These are phyloP conservation scores for Boletus rubescentipes DNA, from an alignment of 768 basidiomycete genomes.

Conservation along the genomic window DNA sequence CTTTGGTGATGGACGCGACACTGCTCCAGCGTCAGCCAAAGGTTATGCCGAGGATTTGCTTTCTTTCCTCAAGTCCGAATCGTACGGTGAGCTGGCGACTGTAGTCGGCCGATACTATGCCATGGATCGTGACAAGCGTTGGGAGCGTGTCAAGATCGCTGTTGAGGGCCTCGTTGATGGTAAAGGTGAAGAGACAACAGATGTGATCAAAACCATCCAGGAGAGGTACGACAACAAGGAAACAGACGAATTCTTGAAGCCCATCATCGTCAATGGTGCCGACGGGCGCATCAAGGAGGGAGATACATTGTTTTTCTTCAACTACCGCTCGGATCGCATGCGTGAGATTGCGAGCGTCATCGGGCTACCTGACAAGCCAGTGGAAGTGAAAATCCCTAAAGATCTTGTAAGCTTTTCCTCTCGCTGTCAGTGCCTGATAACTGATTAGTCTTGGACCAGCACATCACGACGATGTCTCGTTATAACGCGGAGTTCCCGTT, in stretches of 20 bases:
- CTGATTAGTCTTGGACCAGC: constrained; percentile 35
- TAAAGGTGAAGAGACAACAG: constrained; percentile 52
- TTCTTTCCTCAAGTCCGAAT: constrained; percentile 74
- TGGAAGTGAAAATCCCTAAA: constrained; percentile 79
- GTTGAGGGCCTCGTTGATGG: constrained; percentile 83
- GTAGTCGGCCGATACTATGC: constrained; percentile 92
- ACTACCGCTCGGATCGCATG: constrained; percentile 97
- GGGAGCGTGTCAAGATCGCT: constrained; percentile 91
- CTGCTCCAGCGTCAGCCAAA: constrained; percentile 80
- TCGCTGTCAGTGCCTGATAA: background rate
- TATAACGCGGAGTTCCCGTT: constrained; percentile 94
- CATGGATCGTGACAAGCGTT: constrained; percentile 96
- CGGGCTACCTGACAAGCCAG: constrained; percentile 78
- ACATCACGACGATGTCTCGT: constrained; percentile 90
- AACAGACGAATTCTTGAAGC: constrained; percentile 96
- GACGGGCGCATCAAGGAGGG: constrained; percentile 80
- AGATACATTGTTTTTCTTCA: constrained; percentile 95
- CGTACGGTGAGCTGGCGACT: constrained; percentile 79
- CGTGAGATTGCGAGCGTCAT: constrained; percentile 84
- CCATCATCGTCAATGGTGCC: constrained; percentile 82
- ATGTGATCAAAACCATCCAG: constrained; percentile 64
- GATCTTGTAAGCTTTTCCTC: constrained; percentile 56
- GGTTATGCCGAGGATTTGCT: constrained; percentile 76
- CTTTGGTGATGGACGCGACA: constrained; percentile 93
- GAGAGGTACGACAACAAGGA: constrained; percentile 79